These are phyloP conservation scores for Sporothrix variecibatus DNA, from an alignment of 2,329 filamentous ascomycete genomes.

Conservation along the genomic window DNA sequence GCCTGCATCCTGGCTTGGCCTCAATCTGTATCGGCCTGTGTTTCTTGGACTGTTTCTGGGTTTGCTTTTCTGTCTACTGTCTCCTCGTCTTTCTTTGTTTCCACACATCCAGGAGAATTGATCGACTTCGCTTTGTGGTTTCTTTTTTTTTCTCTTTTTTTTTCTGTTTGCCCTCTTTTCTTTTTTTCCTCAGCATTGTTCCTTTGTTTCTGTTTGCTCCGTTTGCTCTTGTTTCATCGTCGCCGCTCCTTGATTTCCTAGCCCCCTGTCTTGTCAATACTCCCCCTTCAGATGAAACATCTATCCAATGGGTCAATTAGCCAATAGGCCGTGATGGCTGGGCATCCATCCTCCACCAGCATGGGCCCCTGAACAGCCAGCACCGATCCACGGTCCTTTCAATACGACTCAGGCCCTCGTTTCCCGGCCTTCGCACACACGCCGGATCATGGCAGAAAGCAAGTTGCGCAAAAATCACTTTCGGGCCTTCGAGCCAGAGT, in stretches of 20 bases:
- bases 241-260: background rate
- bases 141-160: background rate
- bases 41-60: background rate
- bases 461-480: background rate
- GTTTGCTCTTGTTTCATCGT: constrained; percentile 2
- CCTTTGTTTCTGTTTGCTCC: background rate
- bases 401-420: background rate
- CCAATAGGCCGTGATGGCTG: constrained; percentile 6
- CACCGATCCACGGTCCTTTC: background rate
- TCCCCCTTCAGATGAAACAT: constrained; percentile 14
- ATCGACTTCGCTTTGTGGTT: background rate
- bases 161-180: background rate
- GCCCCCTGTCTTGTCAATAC: constrained; percentile 1
- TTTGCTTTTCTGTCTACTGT: background rate
- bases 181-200: background rate
- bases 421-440: background rate
- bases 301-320: constrained; percentile 7
- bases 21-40: background rate
- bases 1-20: background rate
- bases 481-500: background rate
- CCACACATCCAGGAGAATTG: background rate
- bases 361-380: background rate
- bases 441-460: constrained; percentile 7
- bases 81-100: constrained; percentile 5
- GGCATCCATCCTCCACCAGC: background rate